These are phyloP conservation scores for Protomyces inouyei DNA, from an alignment of 1,139 yeast genomes.

Conservation along the genomic window DNA sequence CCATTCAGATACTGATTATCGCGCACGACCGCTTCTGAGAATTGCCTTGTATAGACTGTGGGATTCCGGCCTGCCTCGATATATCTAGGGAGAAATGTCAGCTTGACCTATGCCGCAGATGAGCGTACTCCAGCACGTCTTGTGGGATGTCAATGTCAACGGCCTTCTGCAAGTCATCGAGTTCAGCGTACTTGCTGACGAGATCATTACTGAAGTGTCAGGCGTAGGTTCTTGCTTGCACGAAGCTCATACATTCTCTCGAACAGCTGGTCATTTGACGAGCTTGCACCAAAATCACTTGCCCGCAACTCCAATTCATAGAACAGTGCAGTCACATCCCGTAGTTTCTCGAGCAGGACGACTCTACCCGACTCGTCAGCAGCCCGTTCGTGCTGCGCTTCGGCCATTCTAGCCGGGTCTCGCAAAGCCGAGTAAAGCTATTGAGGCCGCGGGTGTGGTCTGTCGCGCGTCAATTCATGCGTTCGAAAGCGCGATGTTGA, in stretches of 20 bases:
- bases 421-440: no score
- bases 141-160: slow-evolving; percentile 48
- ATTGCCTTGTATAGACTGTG: slow-evolving; percentile 92
- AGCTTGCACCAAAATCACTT: neutral
- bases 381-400: no score
- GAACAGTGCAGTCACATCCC: neutral
- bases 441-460: no score
- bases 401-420: no score
- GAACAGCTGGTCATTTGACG: neutral
- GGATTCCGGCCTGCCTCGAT: slow-evolving; percentile 95
- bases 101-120: no score
- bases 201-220: neutral
- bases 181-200: neutral
- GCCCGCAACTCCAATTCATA: neutral
- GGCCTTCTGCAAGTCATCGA: neutral
- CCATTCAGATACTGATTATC: slow-evolving; percentile 86
- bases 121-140: slow-evolving; percentile 66
- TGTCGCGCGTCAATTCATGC: no score
- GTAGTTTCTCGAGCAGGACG: neutral
- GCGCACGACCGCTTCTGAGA: slow-evolving; percentile 83
- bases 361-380: no score
- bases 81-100: neutral
- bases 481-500: no score
- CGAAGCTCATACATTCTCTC: neutral
- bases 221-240: neutral